phyloP scores from a whole-genome alignment of 768 basidiomycete genomes.

The Rhizopogon sp. region DNA sequence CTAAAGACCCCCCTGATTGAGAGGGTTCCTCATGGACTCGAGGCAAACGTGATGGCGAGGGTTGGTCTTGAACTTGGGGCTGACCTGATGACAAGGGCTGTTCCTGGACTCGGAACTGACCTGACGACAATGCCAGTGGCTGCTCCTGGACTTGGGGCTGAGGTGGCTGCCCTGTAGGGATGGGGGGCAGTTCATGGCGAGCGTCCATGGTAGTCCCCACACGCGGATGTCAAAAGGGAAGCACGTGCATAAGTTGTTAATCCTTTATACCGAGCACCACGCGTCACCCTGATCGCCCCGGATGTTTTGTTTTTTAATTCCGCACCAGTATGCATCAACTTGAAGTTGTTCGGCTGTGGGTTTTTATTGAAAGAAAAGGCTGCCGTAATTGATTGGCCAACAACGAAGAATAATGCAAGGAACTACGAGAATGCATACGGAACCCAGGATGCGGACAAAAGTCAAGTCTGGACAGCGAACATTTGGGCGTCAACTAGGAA shows the following conservation, averaged over 20 bases:
- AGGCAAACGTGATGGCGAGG: slow-evolving; percentile 1
- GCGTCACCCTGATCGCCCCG: too few relatives aligned
- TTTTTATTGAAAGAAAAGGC: not conserved
- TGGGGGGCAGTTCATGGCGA: not conserved
- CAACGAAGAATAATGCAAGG: too few relatives aligned
- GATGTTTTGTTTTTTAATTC: too few relatives aligned
- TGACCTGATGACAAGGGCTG: not conserved
- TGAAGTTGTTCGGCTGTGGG: not conserved
- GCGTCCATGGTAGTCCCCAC: slow-evolving; percentile 12
- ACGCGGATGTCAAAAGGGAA: not conserved
- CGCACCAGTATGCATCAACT: too few relatives aligned
- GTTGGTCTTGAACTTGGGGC: not conserved
- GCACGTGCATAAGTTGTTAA: too few relatives aligned
- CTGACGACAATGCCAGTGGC: not conserved
- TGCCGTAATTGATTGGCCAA: too few relatives aligned
- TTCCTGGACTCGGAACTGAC: not conserved
- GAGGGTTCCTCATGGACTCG: not conserved
- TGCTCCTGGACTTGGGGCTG: not conserved
- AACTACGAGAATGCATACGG: too few relatives aligned
- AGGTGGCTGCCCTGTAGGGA: not conserved
- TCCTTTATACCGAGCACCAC: too few relatives aligned
- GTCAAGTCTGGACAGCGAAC: not conserved
- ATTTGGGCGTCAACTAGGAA: too few relatives aligned
- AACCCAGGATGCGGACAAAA: not conserved
- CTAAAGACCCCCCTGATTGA: not conserved